Conservation (phyloP, 2,329 filamentous ascomycete species). For the Fusarium albidum region DNA sequence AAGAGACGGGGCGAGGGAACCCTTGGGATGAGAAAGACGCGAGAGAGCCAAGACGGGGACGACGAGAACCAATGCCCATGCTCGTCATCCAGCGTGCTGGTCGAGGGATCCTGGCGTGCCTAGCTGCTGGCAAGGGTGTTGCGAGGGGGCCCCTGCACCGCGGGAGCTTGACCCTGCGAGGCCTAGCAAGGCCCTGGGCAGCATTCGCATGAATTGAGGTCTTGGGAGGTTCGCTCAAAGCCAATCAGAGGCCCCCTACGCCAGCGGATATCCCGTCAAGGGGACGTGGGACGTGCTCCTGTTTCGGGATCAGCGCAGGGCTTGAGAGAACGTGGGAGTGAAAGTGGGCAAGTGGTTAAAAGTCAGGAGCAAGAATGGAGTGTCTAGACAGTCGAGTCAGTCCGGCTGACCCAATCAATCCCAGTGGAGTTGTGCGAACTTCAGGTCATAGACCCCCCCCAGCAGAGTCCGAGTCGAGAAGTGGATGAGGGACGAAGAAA, state of each 20-base stretch:
- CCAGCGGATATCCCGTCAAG: conserved; percentile 26
- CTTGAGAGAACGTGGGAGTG: not conserved
- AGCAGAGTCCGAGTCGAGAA: not conserved
- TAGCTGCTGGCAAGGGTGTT: conserved; percentile 3
- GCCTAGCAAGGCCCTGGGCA: conserved; percentile 13
- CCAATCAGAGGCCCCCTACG: conserved; percentile 28
- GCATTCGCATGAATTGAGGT: conserved; percentile 37
- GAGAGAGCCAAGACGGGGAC: conserved; percentile 18
- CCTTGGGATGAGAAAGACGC: conserved; percentile 20
- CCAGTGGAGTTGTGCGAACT: conserved; percentile 19
- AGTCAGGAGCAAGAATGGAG: conserved; percentile 24
- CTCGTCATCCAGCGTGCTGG: conserved; percentile 21
- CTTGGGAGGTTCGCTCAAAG: conserved; percentile 7
- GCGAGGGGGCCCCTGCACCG: conserved; percentile 4
- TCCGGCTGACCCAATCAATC: not conserved
- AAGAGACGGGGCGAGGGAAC: conserved; percentile 24
- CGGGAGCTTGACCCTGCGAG: conserved; percentile 12
- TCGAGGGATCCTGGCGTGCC: conserved; percentile 31
- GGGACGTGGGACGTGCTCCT: conserved; percentile 31
- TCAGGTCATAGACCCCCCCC: conserved; percentile 9
- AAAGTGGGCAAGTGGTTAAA: not conserved
- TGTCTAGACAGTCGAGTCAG: not conserved
- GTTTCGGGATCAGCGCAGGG: conserved; percentile 39
- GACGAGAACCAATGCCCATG: conserved; percentile 16
- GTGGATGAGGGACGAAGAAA: not conserved